A percentile compares a stretch with the other conserved stretches of the same genome.
phyloP scores from a whole-genome alignment of 2,329 filamentous ascomycete genomes.

The Zymoseptoria pseudotritici region DNA sequence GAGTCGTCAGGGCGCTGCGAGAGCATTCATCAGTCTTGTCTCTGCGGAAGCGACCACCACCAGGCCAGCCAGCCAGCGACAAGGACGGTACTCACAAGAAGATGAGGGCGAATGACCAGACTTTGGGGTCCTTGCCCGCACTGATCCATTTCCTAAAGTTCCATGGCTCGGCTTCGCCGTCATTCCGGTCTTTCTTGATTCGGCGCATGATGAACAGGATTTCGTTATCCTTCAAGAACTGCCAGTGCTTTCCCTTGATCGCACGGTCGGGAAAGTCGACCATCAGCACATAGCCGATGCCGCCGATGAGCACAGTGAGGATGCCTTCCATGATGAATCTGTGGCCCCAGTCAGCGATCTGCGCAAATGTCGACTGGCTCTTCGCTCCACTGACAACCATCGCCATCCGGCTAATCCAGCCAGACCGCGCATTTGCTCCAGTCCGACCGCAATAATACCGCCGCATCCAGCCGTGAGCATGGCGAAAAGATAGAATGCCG shows the following conservation, averaged over 20 bases:
- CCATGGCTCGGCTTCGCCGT: conserved; percentile 25
- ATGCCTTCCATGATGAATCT: conserved; percentile 40
- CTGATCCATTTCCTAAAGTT: neutral
- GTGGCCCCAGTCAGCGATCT: conserved; percentile 12
- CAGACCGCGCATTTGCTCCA: conserved; percentile 13
- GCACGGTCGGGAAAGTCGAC: conserved; percentile 20
- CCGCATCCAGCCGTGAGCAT: conserved; percentile 10
- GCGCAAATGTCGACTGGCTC: neutral
- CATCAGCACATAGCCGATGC: conserved; percentile 26
- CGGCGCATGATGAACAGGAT: conserved; percentile 26
- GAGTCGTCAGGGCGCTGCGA: conserved; percentile 48
- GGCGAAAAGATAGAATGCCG: conserved; percentile 12
- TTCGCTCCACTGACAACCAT: neutral
- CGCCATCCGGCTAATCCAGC: conserved; percentile 37
- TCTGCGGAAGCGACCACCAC: too few species aligned
- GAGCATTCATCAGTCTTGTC: neutral
- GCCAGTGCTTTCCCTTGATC: conserved; percentile 13
- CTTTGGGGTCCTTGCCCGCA: conserved; percentile 36
- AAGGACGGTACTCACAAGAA: conserved; percentile 38
- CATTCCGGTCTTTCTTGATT: conserved; percentile 33
- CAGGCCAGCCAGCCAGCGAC: neutral
- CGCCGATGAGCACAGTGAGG: conserved; percentile 31
- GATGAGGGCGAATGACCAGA: conserved; percentile 47
- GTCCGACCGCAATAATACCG: conserved; percentile 12
- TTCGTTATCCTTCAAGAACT: conserved; percentile 17